Evolutionary conservation across 441 rosid species (phyloP), one percentile per base, ranked within the genome.

Genomic region (Pelargonium cotyledonis): DNA sequence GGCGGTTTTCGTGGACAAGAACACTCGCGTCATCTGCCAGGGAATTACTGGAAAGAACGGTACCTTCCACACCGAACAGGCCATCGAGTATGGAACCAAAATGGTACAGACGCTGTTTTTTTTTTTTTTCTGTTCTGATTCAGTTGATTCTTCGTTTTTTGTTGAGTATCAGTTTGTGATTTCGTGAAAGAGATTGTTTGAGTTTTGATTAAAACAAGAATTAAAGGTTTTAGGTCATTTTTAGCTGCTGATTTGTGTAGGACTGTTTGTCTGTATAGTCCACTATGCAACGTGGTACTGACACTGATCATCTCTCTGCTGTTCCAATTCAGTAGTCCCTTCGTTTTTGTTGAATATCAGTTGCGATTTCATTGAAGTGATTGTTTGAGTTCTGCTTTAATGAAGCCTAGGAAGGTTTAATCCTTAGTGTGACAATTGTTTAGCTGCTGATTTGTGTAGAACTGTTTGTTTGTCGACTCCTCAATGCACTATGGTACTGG

Each of bases 41-140:
- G 99, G 99, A 4, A 89, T 94, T 80, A 94, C 99, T 31, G 99
- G 99, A 0, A 90, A 91, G 77, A 94, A 91, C 71, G 99, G 97
- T 3, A 91, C 96, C 19, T 94, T 94, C 76, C 99, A 94, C 85
- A 89, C 99, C 40, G 97, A 91, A 46, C 99, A 95, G 76, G 99
- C 99, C 80, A 95, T 95, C 62, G 97, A 95, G 70, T 95, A 95
- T 69, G 99, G 97, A 84, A 95, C 99, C 64, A 91, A 95, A 75
- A 95, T 95, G 97, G 99, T 91, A 78, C 14, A 1, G 18, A 55
- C 18, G 5, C 61, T 55, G 3, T 26, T 15, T 3, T 55, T 19
- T 11, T 26, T 11, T 47, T 3, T 10, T 38, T 62, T 10, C 11
- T 35, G 35, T n/a, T 55, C 61, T 19, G 61, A 55, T 55, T 55